Base-by-base conservation (phyloP, 169 alveolate species). In the Babesia bovis region DNA sequence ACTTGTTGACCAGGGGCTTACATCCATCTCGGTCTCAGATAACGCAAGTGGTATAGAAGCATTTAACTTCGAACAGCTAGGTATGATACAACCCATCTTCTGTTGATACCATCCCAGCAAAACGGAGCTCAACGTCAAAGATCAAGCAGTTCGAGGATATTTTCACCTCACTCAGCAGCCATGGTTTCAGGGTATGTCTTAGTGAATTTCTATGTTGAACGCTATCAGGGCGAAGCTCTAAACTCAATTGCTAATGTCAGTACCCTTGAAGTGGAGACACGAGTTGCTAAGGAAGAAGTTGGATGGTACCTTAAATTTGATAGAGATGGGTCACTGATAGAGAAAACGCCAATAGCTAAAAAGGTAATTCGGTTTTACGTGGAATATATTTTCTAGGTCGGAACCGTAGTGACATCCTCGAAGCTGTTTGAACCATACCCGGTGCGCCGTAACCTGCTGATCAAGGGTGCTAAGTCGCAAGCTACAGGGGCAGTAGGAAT, bases 51-150 rank as follows among this genome's bases (percentile, higher is more conserved):
- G 99, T 26, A 94, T 96, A 26, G 72, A 84, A 26, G 93, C 91
- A 35, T 71, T 81, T 32, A 91, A 95, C 85, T 85, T 91, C 61
- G 94, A 92, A 38, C 47, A 63, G 25, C 68, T 93, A 0, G 87
- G 87, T 78, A 33, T 12, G 92, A 90, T 38, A 23, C 4, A 53
- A 40, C 1, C 23, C 1, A 21, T n/a, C n/a, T 13, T n/a, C 0
- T 45, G 36, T 53, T 32, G 13, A 63, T 65, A 21, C 3, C 7
- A 41, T 40, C 50, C 63, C 69, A 13, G 90, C 91, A 7, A 58
- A 71, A 21, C 75, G 96, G 41, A 96, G 96, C 23, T 90, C 97
- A 32, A 97, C 99, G 1, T 95, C 99, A 21, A 97, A 97, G 76
- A 85, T 97, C 19, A 66, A 82, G 26, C 90, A 79, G 44, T 94